Evolutionary conservation across 2,329 filamentous ascomycete species (phyloP).

Genomic region (Mollisiaceae sp.): DNA sequence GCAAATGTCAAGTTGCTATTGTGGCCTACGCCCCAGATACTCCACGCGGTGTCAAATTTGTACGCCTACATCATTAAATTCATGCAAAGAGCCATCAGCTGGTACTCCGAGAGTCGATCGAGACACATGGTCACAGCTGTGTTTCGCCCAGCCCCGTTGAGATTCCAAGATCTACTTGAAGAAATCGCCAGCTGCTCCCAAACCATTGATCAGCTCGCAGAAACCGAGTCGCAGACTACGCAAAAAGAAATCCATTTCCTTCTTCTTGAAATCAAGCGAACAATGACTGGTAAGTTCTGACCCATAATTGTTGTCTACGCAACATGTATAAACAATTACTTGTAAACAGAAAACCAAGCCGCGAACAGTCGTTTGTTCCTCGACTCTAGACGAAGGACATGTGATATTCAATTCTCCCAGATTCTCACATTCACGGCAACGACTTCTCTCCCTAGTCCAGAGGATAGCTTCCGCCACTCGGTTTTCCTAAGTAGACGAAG

Average conservation of each 20-base stretch:
- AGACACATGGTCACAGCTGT: conserved; percentile 18
- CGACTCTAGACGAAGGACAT: neutral
- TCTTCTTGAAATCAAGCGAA: conserved; percentile 4
- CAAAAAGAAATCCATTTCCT: conserved; percentile 9
- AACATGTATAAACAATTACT: neutral
- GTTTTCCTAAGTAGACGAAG: conserved; percentile 13
- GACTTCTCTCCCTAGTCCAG: conserved; percentile 11
- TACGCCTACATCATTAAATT: conserved; percentile 28
- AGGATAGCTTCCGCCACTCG: conserved; percentile 9
- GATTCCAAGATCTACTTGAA: conserved; percentile 18
- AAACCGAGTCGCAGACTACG: neutral
- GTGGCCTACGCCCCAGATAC: conserved; percentile 25
- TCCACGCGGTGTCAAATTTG: conserved; percentile 15
- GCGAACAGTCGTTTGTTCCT: conserved; percentile 9
- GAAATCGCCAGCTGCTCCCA: conserved; percentile 9
- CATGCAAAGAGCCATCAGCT: conserved; percentile 19
- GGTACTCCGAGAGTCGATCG: conserved; percentile 26
- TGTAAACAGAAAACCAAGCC: conserved; percentile 1
- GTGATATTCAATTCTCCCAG: conserved; percentile 22
- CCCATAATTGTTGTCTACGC: neutral
- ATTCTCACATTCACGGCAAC: conserved; percentile 18
- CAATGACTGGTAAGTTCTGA: conserved; percentile 5
- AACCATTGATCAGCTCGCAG: conserved; percentile 7
- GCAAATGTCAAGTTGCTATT: conserved; percentile 14
- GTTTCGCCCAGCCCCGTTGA: conserved; percentile 13